Base-by-base conservation (phyloP, 140 eudicot genomes). In the Cichorium intybus region DNA sequence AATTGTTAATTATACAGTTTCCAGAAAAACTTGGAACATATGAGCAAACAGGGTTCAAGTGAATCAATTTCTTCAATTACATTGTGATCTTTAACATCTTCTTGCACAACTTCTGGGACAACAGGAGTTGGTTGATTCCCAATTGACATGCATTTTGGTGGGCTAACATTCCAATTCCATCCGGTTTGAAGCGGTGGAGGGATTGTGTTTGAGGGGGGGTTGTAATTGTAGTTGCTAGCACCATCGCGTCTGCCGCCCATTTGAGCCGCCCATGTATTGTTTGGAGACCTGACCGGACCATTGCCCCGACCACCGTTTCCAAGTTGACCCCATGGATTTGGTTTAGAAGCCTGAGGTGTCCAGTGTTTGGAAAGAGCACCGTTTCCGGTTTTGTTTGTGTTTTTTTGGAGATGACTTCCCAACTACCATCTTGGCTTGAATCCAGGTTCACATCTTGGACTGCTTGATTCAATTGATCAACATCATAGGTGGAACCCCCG, bases 321-420 rank as follows among this genome's bases (percentile, higher is more conserved):
- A 4, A 83, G 56, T 20, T 80, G 77, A 27, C 74, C 87, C 85
- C 90, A 73, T 20, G 80, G 75, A 28, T 48, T 87, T 12, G 82
- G 26, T 64, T 14, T 62, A 55, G 82, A 34, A 39, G 62, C 67
- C 56, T 74, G 87, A 35, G 82, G 55, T 55, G 9, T 64, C 54
- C 60, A 64, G 16, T 68, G 82, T 35, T 75, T 77, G 0, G 62
- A 24, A 16, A 67, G 29, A 27, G 57, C 70, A 65, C 17, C 70
- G 51, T 17, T 66, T 72, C 76, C 85, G 37, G 69, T 33, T 48
- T 14, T 78, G 28, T 60, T 71, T 62, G 81, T 81, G 54, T 82
- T 56, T 84, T 87, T 71, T 72, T 84, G 1, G 54, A 56, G 14
- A 69, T 75, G 10, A 73, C 86, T 56, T 76, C 92, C 95, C 95